Evolutionary conservation across 129 eudicot genomes (phyloP).

Genomic region (Helianthus tuberosus): DNA sequence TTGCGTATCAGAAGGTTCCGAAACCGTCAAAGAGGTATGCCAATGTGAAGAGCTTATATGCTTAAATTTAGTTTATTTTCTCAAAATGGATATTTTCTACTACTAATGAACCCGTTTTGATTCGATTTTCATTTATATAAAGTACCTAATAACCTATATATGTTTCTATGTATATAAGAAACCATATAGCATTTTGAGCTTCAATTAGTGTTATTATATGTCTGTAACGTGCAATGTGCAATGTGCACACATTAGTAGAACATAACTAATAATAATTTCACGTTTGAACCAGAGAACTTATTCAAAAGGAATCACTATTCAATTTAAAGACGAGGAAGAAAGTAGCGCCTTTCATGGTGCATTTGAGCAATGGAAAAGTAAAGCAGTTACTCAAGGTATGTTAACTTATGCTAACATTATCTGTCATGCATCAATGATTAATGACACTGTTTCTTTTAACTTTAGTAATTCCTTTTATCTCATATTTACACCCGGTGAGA

Average conservation of each 20-base stretch:
- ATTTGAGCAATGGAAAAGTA: slow-evolving; percentile 81
- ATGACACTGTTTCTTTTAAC: neutral
- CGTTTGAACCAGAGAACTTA: slow-evolving; percentile 65
- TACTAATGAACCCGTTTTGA: neutral
- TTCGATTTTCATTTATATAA: neutral
- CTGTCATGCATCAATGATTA: neutral
- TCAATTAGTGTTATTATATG: slow-evolving; percentile 1
- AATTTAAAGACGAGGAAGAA: slow-evolving; percentile 88
- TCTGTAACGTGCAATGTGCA: neutral
- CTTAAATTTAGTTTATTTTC: neutral
- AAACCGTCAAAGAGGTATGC: slow-evolving; percentile 66
- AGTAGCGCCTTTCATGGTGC: slow-evolving; percentile 79
- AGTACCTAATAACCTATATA: neutral
- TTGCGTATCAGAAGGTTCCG: slow-evolving; percentile 66
- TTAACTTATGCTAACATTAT: slow-evolving; percentile 11
- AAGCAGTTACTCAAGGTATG: slow-evolving; percentile 62
- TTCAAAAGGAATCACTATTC: slow-evolving; percentile 73
- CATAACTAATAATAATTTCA: slow-evolving; percentile 30
- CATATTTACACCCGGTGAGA: neutral
- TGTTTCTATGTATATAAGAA: slow-evolving; percentile 1
- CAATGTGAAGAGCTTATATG: neutral
- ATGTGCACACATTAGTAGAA: slow-evolving; percentile 17
- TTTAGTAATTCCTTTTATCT: slow-evolving; percentile 1
- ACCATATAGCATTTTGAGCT: neutral
- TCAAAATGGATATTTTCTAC: neutral